Evolutionary conservation across 768 basidiomycete genomes (phyloP), one percentile per base, ranked within the genome.

Genomic region (Hemileccinum impolitum): DNA sequence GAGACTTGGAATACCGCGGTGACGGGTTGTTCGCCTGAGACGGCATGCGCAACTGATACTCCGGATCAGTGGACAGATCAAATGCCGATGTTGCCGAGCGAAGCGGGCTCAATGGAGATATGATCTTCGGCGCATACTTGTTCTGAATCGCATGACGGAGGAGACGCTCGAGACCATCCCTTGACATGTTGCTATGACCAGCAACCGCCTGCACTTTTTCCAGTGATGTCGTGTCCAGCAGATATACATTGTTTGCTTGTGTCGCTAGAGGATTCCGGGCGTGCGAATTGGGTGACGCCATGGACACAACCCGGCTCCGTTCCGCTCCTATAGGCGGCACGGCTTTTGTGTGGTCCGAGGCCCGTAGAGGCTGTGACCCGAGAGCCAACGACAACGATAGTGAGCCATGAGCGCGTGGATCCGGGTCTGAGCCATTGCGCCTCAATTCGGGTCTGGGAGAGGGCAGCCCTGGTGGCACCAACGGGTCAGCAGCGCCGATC

Each of bases 41-140:
- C 4, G 66, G 58, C 50, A 65, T 60, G 38, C 53, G 63, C 3
- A 32, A 10, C 17, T 15, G 53, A 36, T 55, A 65, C 7, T 37
- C 45, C 18, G 52, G 53, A 48, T 65, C 51, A 19, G 40, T 10
- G 32, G 55, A 54, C n/a, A 69, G 32, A 26, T 40, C 39, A 15
- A 35, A 23, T 21, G 51, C 45, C 45, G 53, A 41, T 2, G 46
- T n/a, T 7, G 57, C 17, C 3, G 52, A 18, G 41, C 63, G 68
- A 31, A 67, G 66, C 31, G 68, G 66, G 47, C 43, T 68, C 49
- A 67, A 31, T 17, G 66, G 66, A 51, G 68, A 69, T 45, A 62
- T 34, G 18, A 68, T 28, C 55, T 53, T 65, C 1, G 68, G 46
- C 10, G 68, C 50, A 37, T 64, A 18, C 38, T 56, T 63, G 36